Base-by-base conservation (phyloP, 202 grass and related monocot genomes). In the Musa balbisiana region DNA sequence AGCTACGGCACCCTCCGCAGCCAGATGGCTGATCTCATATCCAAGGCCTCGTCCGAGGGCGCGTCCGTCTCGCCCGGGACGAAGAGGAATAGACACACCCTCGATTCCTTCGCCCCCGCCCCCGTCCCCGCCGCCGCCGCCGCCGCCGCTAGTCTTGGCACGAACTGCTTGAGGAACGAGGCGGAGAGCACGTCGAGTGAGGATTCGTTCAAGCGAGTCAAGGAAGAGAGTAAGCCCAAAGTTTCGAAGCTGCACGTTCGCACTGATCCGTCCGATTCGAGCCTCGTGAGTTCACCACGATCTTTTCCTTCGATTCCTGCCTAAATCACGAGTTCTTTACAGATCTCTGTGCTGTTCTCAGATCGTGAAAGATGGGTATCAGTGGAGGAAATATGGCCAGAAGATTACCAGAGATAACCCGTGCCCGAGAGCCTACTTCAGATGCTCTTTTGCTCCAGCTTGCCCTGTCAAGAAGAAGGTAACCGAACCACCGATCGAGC, bases 191-290 rank as follows among this genome's bases (percentile, higher is more conserved):
- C 85, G 0, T 92, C 95, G 9, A 85, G 89, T 21, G 84, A 82
- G 17, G 81, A 79, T 23, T 66, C 78, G n/a, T 95, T 84, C 73
- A 93, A 84, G 83, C 83, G 85, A 67, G 76, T 85, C 58, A 84
- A 80, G 51, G 91, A 94, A 68, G 91, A 94, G 72, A 60, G 59
- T 79, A 92, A 88, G 80, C 81, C 78, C 16, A 87, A 89, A 84
- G 69, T 90, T 6, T 84, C 83, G 8, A 91, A 84, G 25, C 69
- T 75, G 29, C 77, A 3, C 20, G 87, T 92, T 56, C 89, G 81
- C 25, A 87, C 87, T 64, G 91, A 99, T 76, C 91, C 89, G 1
- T 82, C 95, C 0, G 95, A 94, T 85, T 63, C 89, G 73, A 88
- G 87, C 87, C 87, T 99, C 71, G 95, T 94, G 87, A 94, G 89